Evolutionary conservation across 2,329 filamentous ascomycete genomes (phyloP), one percentile per base, ranked within the genome.

Genomic region (Cadophora malorum): DNA sequence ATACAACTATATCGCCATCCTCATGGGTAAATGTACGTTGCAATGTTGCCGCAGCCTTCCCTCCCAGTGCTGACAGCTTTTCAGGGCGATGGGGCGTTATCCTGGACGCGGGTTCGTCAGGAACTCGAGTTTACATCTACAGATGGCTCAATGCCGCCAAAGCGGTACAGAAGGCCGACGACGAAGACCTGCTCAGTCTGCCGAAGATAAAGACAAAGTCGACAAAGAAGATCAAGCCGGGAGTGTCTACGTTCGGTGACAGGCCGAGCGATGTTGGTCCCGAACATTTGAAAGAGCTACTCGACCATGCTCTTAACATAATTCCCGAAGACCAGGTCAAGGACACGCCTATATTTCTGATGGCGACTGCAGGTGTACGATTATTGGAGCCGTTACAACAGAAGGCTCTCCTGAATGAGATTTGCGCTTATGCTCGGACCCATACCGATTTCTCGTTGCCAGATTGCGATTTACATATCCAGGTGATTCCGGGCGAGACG

Each of bases 101-200:
- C 78, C 88, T 99, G 77, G 96, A 99, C 86, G 96, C 96, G 79
- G 96, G 96, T 74, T 98, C 96, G 80, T 98, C 96, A 80, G 95
- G 96, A 79, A 98, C 95, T 76, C 91, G 96, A 78, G 86, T 97
- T 71, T 93, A 99, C 80, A 88, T 99, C 67, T 99, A 99, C 82
- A 88, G 90, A 80, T 99, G 96, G 96, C 88, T 94, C 76, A 91
- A 96, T 77, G 89, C 90, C 71, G 83, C 87, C 49, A 85, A 85
- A 73, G 90, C 91, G 71, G 83, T 88, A 75, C 84, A 88, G 69
- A 82, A 89, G 65, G 90, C 87, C 45, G 82, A 85, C 55, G 76
- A 81, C 23, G 80, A 87, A 50, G 85, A 91, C 52, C 78, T 94
- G 60, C 86, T 88, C 67, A 88, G 85, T 61, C 82, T 99, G 33